These are phyloP conservation scores for Pholiota molesta DNA, from an alignment of 768 basidiomycete species.

Conservation along the genomic window DNA sequence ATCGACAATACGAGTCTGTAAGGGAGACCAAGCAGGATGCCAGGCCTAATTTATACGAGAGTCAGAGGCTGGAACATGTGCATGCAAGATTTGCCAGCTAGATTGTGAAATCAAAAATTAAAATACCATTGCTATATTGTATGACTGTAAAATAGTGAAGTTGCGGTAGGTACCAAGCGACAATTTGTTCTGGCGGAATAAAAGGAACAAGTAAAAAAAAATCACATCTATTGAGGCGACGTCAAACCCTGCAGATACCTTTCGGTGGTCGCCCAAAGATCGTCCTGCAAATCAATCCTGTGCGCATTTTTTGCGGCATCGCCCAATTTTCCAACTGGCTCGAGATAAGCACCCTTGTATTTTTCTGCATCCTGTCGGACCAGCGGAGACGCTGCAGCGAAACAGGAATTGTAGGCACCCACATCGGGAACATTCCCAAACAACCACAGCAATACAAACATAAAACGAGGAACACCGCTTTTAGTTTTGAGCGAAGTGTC, in stretches of 20 bases:
- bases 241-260: conserved; percentile 11
- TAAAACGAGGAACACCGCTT: conserved; percentile 13
- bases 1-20: no score
- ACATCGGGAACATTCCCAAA: conserved; percentile 27
- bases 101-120: no score
- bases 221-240: neutral
- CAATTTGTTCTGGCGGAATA: no score
- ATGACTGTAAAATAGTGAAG: no score
- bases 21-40: no score
- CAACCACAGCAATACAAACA: conserved; percentile 15
- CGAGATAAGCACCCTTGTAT: conserved; percentile 41
- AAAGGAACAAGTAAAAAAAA: no score
- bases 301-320: conserved; percentile 31
- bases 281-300: conserved; percentile 34
- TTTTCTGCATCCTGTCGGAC: conserved; percentile 34
- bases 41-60: neutral
- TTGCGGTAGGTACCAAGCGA: no score
- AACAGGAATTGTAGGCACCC: conserved; percentile 37
- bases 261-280: conserved; percentile 41
- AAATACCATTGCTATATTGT: no score
- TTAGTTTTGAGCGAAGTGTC: conserved; percentile 28
- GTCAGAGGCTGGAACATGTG: no score
- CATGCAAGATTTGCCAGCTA: no score
- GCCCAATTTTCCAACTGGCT: conserved; percentile 32
- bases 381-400: conserved; percentile 39